Conservation (phyloP, 306 rosid genomes). For the Lablab purpureus region DNA sequence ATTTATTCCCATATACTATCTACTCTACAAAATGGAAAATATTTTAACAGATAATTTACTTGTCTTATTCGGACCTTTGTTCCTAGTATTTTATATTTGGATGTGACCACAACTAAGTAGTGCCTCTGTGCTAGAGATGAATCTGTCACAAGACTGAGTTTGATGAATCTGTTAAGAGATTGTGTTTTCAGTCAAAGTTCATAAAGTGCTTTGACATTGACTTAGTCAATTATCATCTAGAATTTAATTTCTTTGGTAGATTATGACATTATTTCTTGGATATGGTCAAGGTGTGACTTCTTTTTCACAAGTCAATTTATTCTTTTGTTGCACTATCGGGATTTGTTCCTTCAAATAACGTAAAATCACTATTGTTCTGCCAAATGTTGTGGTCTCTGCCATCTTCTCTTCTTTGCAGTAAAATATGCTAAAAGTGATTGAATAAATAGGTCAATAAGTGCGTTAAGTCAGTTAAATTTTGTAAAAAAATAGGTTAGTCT, state of each 20-base stretch:
- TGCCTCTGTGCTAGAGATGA: neutral
- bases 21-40: neutral
- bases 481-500: too few species aligned
- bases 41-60: neutral
- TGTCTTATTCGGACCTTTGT: neutral
- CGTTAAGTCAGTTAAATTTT: too few species aligned
- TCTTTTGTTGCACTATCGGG: neutral
- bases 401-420: neutral
- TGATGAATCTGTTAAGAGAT: conserved; percentile 4
- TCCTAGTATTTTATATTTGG: neutral
- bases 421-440: neutral
- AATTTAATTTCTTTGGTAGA: conserved; percentile 12
- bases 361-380: neutral
- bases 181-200: conserved; percentile 20
- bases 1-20: neutral
- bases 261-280: neutral
- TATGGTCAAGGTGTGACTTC: conserved; percentile 46
- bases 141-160: neutral
- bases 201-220: conserved; percentile 50
- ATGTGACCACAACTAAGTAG: neutral
- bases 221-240: conserved; percentile 40
- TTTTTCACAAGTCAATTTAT: conserved; percentile 28
- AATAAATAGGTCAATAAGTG: neutral
- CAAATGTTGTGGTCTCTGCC: neutral
- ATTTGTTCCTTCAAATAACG: conserved; percentile 7